Percentiles rank a stretch among this genome's conserved stretches.
Evolutionary conservation across 2,329 filamentous ascomycete species (phyloP).

Genomic region (Fusarium multiceps): DNA sequence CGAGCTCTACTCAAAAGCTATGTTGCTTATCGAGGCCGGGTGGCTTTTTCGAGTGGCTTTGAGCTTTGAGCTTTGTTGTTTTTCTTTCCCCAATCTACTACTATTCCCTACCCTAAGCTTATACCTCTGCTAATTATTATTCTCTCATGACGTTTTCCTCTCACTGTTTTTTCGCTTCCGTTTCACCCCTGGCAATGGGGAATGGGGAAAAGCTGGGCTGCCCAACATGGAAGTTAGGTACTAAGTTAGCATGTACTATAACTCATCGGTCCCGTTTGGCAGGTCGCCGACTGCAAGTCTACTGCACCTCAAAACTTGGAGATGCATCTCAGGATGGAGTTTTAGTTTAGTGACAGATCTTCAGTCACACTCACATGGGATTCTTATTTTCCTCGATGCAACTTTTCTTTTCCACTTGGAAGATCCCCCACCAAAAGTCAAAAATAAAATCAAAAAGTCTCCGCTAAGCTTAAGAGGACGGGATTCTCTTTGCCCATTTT

Average conservation of each 20-base stretch:
- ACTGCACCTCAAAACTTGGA: background rate
- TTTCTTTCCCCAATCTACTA: constrained; percentile 2
- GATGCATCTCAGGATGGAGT: background rate
- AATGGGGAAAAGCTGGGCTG: background rate
- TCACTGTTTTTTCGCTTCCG: constrained; percentile 6
- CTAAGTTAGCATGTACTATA: background rate
- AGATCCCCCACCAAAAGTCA: constrained; percentile 26
- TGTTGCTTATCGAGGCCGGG: background rate
- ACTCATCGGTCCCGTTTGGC: background rate
- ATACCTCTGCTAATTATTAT: background rate
- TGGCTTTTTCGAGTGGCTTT: background rate
- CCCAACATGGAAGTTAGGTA: background rate
- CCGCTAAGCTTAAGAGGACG: constrained; percentile 31
- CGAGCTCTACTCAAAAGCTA: background rate
- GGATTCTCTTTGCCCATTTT: constrained; percentile 23
- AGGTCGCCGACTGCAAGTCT: background rate
- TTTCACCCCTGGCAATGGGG: constrained; percentile 38
- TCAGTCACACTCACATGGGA: constrained; percentile 1
- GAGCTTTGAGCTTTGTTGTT: constrained; percentile 30
- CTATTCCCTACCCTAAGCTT: constrained; percentile 36
- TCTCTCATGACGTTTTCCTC: constrained; percentile 37
- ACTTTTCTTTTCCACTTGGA: constrained; percentile 17
- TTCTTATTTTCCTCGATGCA: constrained; percentile 4
- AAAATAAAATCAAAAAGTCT: constrained; percentile 5
- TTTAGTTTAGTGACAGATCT: background rate